Evolutionary conservation across 208 protist species (phyloP), one percentile per base, ranked within the genome.

Genomic region (Trypanosoma conorhini): DNA sequence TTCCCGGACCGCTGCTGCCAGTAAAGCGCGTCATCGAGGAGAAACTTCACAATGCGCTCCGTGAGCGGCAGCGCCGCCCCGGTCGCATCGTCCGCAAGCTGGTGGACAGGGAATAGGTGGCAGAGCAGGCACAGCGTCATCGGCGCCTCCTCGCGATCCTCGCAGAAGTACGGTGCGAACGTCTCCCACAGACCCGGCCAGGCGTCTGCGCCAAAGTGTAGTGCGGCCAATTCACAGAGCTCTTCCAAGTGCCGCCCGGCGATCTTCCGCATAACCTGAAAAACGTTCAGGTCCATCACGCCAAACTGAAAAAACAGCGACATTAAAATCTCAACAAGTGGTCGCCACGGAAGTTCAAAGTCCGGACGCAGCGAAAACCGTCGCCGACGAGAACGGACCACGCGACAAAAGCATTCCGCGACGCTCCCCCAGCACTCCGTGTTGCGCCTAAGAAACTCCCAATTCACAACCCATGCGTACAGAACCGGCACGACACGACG

Each of bases 391-490:
- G 40, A 57, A 26, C 35, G 55, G 13, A 64, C 28, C n/a, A 68
- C 65, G 42, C 26, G 56, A 52, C 56, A 68, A 30, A 92, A 90
- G 58, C 74, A 81, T 21, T 69, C 33, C 24, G 74, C 80, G 0
- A 95, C 72, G 3, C 12, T 21, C 12, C 33, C 35, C 90, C 90
- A 95, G 46, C 62, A 70, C 1, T 46, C 59, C 5, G 72, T 51
- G 31, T 75, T 67, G 35, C 81, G 74, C 22, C 51, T 62, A 21
- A 85, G 50, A 26, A 93, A 84, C 19, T 78, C 70, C 74, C 73
- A 89, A 63, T 90, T 62, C 5, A 80, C 79, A 28, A 85, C 38
- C 86, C 89, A 95, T 26, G 61, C 60, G 76, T 92, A 95, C 5
- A 95, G 69, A 15, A 88, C 38, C 19, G 85, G 85, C 42, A 87